These are phyloP conservation scores for Lactarius evosmus DNA, from an alignment of 768 basidiomycete species.

Conservation along the genomic window DNA sequence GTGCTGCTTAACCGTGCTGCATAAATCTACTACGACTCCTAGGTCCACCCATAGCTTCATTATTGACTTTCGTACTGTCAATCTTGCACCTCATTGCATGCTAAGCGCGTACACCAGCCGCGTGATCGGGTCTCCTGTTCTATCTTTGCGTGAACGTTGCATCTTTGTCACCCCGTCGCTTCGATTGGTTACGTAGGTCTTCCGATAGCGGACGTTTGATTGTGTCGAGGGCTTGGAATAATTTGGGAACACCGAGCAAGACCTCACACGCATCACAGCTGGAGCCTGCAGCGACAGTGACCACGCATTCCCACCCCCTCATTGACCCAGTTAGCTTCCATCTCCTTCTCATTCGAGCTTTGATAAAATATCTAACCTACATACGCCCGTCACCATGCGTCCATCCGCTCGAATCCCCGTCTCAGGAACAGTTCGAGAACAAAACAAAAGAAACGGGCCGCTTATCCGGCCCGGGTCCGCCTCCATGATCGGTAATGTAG, in stretches of 20 bases:
- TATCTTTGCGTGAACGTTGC: not conserved
- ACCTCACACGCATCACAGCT: not conserved
- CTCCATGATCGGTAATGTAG: too few relatives aligned
- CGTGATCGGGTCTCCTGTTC: conserved; percentile 5
- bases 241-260: not conserved
- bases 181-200: conserved; percentile 1
- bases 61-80: not conserved
- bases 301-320: not conserved
- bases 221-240: not conserved
- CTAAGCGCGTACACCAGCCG: not conserved
- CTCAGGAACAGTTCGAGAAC: too few relatives aligned
- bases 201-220: not conserved
- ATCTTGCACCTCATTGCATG: not conserved
- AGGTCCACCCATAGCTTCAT: not conserved
- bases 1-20: not conserved
- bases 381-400: not conserved
- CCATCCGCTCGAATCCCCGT: not conserved
- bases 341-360: not conserved
- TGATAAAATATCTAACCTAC: not conserved
- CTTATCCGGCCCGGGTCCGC: not conserved
- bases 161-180: not conserved
- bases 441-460: not conserved
- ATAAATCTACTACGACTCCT: not conserved
- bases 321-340: not conserved
- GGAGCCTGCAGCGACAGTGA: not conserved